Evolutionary conservation across 139 green algal genomes (phyloP).

Genomic region (Limnomonas spitsbergensis): DNA sequence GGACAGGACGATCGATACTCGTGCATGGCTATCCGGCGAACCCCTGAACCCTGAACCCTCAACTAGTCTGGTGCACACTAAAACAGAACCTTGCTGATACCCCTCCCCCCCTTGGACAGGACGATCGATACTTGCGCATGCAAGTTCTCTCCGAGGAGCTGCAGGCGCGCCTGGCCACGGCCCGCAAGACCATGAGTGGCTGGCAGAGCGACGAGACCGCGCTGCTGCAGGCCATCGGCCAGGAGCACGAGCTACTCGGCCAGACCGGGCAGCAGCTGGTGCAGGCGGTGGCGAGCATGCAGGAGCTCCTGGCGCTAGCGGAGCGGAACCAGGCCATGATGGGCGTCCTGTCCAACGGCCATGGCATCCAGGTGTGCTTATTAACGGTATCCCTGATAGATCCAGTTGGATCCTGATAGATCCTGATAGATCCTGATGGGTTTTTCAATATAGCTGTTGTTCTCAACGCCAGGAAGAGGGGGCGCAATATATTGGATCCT

Average conservation of each 20-base stretch:
- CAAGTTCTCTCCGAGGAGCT: neutral
- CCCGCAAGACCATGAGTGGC: neutral
- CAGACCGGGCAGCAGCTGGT: neutral
- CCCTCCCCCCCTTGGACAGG: too few species aligned
- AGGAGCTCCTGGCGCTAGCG: neutral
- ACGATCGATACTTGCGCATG: neutral
- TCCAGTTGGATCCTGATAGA: neutral
- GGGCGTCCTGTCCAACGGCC: neutral
- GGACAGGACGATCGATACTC: too few species aligned
- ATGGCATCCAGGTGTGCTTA: neutral
- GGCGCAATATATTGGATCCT: neutral
- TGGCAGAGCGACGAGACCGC: neutral
- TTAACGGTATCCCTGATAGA: neutral
- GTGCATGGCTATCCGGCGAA: too few species aligned
- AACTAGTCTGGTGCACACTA: too few species aligned
- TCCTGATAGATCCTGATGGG: neutral
- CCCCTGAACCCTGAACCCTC: too few species aligned
- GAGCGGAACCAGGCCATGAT: neutral
- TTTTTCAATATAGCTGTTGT: neutral
- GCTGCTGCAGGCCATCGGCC: neutral
- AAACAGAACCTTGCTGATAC: too few species aligned
- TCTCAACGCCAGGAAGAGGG: neutral
- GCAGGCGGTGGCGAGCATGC: neutral
- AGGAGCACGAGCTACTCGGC: neutral
- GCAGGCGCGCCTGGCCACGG: neutral